Percentiles rank a stretch among this genome's conserved stretches.
Conservation (phyloP, 306 rosid species). For the Albizia julibrissin region DNA sequence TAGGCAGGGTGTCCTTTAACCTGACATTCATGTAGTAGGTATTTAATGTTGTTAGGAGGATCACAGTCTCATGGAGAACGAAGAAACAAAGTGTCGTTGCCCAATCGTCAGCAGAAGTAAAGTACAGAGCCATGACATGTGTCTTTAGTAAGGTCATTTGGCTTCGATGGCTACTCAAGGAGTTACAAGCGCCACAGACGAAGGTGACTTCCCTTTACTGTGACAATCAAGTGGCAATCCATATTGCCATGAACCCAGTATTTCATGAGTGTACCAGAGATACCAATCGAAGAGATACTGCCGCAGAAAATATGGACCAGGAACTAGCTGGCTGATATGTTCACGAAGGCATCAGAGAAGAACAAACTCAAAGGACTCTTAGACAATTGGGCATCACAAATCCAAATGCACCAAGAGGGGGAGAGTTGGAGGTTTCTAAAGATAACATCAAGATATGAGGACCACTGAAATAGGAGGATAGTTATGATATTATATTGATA, state of each 20-base stretch:
- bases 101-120: neutral
- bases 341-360: too few relatives aligned
- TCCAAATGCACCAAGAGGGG: too few relatives aligned
- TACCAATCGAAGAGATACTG: too few relatives aligned
- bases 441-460: too few relatives aligned
- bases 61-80: neutral
- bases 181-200: accelerated
- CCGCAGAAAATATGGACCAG: too few relatives aligned
- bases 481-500: too few relatives aligned
- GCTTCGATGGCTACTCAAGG: neutral
- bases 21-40: neutral
- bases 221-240: neutral
- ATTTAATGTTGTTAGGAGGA: neutral
- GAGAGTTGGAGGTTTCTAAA: too few relatives aligned
- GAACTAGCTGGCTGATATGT: too few relatives aligned
- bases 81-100: neutral
- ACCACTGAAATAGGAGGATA: too few relatives aligned
- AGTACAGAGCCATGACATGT: neutral
- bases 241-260: neutral
- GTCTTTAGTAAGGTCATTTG: neutral
- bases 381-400: too few relatives aligned
- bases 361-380: too few relatives aligned
- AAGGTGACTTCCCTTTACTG: neutral
- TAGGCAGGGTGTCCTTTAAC: neutral
- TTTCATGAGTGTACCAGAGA: too few relatives aligned